These are phyloP conservation scores for Blastobotrys petasosporus DNA, from an alignment of 1,139 yeast species.

Conservation along the genomic window DNA sequence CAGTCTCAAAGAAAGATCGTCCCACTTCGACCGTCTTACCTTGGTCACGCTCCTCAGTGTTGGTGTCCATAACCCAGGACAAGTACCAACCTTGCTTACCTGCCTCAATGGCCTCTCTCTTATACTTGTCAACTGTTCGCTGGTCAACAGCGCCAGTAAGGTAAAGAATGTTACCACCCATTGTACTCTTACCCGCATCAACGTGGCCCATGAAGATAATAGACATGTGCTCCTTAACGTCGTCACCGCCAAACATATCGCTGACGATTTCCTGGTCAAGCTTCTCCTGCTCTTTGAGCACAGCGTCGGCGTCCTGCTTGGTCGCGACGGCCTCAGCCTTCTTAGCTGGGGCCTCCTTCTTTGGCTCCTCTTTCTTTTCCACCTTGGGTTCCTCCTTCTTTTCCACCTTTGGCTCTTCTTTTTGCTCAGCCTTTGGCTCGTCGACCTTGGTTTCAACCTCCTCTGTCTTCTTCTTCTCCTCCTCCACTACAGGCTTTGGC, in stretches of 20 bases:
- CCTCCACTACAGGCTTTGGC: constrained; percentile 31
- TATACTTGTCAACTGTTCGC: constrained; percentile 98
- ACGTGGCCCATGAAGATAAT: constrained; percentile 99
- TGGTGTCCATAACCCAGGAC: constrained; percentile 99
- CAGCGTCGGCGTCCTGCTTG: constrained; percentile 41
- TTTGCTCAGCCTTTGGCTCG: constrained; percentile 19
- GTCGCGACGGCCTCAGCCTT: constrained; percentile 16
- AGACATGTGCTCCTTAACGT: constrained; percentile 80
- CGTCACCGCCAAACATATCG: constrained; percentile 82
- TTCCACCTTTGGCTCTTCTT: constrained; percentile 15
- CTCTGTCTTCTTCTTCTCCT: constrained; percentile 34
- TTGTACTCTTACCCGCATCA: constrained; percentile 98
- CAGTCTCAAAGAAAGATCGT: constrained; percentile 95
- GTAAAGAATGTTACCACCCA: constrained; percentile 95
- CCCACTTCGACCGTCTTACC: constrained; percentile 99
- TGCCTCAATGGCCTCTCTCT: constrained; percentile 97
- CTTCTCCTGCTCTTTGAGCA: constrained; percentile 68
- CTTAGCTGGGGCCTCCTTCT: constrained; percentile 5
- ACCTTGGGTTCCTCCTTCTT: constrained; percentile 13
- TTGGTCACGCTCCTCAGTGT: constrained; percentile 96
- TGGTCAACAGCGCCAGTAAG: constrained; percentile 96
- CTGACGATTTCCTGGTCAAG: constrained; percentile 83
- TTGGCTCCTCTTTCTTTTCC: constrained; percentile 25
- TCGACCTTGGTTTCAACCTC: constrained; percentile 22
- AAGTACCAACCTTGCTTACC: constrained; percentile 99